phyloP scores from a whole-genome alignment of 2,329 filamentous ascomycete genomes.

The Graphilbum sp. region DNA sequence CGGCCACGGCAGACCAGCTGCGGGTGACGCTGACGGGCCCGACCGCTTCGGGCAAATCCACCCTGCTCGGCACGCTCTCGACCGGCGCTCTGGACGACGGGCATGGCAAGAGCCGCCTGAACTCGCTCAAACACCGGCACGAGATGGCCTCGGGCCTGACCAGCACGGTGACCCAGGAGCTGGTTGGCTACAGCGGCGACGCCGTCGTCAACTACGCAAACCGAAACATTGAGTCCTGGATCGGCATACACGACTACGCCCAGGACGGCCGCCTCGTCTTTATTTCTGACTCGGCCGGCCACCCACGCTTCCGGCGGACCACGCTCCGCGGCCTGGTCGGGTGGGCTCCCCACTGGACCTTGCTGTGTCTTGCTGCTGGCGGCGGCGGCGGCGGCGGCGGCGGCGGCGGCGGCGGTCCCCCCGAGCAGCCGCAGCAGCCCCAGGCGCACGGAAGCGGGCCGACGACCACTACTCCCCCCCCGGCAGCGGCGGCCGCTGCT shows the following conservation, averaged over 20 bases:
- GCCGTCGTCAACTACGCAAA: constrained; percentile 68
- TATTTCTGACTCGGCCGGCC: constrained; percentile 80
- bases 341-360: constrained; percentile 88
- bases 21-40: constrained; percentile 78
- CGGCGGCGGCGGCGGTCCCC: too few relatives aligned
- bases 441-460: too few relatives aligned
- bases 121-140: constrained; percentile 80
- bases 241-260: constrained; percentile 74
- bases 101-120: constrained; percentile 73
- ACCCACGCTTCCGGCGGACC: constrained; percentile 76
- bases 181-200: constrained; percentile 60
- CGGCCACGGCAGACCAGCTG: constrained; percentile 48
- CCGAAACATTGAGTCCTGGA: constrained; percentile 80
- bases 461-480: too few relatives aligned
- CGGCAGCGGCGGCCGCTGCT: background rate
- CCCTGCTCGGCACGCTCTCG: constrained; percentile 71
- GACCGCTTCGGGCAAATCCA: constrained; percentile 85
- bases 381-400: too few relatives aligned
- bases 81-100: constrained; percentile 85
- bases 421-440: too few relatives aligned
- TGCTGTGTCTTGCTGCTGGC: constrained; percentile 57
- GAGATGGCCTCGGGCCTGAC: constrained; percentile 86
- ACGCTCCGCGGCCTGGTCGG: constrained; percentile 81
- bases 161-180: constrained; percentile 84
- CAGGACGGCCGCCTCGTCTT: constrained; percentile 65